These are phyloP conservation scores for Pleurostoma richardsiae DNA, from an alignment of 2,329 filamentous ascomycete species.

Conservation along the genomic window DNA sequence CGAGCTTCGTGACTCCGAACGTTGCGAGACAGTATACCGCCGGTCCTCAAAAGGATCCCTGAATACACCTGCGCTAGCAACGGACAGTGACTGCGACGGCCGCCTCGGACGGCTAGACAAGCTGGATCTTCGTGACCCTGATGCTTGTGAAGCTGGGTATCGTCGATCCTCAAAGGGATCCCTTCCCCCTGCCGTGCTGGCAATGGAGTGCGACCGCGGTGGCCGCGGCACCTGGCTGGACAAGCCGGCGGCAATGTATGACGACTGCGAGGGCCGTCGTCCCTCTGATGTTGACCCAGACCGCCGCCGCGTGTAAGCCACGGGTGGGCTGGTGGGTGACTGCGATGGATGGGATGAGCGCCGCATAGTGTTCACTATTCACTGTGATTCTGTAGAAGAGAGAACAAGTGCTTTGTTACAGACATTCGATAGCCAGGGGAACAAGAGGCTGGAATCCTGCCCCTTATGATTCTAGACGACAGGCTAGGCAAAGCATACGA, in stretches of 20 bases:
- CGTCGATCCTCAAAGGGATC: conserved; percentile 8
- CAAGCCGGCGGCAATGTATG: neutral
- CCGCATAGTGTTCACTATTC: neutral
- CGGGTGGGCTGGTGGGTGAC: neutral
- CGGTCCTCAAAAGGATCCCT: too few species aligned
- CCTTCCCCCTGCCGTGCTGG: neutral
- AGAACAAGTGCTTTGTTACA: too few species aligned
- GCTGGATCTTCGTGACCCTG: neutral
- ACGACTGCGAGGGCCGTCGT: neutral
- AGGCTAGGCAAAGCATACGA: too few species aligned
- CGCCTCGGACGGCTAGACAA: neutral
- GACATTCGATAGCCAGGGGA: too few species aligned
- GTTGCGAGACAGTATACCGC: too few species aligned
- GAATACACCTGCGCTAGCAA: neutral
- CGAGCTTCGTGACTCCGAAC: too few species aligned
- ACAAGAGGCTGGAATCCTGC: too few species aligned
- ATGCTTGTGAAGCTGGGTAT: conserved; percentile 3
- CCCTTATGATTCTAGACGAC: too few species aligned
- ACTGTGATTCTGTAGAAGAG: too few species aligned
- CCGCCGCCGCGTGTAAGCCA: neutral
- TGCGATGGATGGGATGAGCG: neutral
- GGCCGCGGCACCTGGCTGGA: neutral
- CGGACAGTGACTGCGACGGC: neutral
- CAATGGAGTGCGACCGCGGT: neutral
- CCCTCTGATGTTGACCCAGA: neutral